These are phyloP conservation scores for Melanomma pulvis-pyrius DNA, from an alignment of 495 filamentous ascomycete species.

Conservation along the genomic window DNA sequence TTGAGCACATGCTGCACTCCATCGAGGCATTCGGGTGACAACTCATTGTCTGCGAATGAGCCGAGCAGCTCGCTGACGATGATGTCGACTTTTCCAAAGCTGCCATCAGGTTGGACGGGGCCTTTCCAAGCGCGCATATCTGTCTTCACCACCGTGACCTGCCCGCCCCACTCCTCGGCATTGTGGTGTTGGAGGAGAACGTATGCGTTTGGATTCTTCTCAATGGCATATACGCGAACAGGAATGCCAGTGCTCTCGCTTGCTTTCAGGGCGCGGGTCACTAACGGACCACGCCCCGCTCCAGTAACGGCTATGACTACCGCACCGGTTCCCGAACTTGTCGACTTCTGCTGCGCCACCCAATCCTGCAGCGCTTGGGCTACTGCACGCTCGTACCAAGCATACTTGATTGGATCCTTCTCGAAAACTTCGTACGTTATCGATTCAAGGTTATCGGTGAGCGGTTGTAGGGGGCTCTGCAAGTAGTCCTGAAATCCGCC, in stretches of 20 bases:
- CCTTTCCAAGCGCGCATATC: slow-evolving; percentile 98
- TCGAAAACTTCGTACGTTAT: slow-evolving; percentile 99
- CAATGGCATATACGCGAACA: slow-evolving; percentile 86
- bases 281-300: slow-evolving; percentile 86
- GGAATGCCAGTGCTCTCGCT: slow-evolving; percentile 72
- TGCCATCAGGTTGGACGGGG: slow-evolving; percentile 48
- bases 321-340: slow-evolving; percentile 63
- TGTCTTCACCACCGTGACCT: slow-evolving; percentile 84
- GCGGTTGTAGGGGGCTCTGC: slow-evolving; percentile 89
- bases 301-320: slow-evolving; percentile 91
- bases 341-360: slow-evolving; percentile 68
- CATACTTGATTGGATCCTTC: slow-evolving; percentile 96
- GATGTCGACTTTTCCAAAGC: slow-evolving; percentile 78
- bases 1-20: slow-evolving; percentile 84
- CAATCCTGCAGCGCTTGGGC: slow-evolving; percentile 81
- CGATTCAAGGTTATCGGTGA: slow-evolving; percentile 94
- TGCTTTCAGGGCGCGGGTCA: slow-evolving; percentile 80
- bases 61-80: slow-evolving; percentile 91
- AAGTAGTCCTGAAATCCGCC: slow-evolving; percentile 90
- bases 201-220: slow-evolving; percentile 98
- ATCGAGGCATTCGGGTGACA: slow-evolving; percentile 74
- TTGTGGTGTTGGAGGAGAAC: slow-evolving; percentile 89
- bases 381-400: slow-evolving; percentile 89
- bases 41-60: slow-evolving; percentile 63
- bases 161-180: slow-evolving; percentile 69